phyloP scores from a whole-genome alignment of 805 yeast genomes.

The Candida maris region DNA sequence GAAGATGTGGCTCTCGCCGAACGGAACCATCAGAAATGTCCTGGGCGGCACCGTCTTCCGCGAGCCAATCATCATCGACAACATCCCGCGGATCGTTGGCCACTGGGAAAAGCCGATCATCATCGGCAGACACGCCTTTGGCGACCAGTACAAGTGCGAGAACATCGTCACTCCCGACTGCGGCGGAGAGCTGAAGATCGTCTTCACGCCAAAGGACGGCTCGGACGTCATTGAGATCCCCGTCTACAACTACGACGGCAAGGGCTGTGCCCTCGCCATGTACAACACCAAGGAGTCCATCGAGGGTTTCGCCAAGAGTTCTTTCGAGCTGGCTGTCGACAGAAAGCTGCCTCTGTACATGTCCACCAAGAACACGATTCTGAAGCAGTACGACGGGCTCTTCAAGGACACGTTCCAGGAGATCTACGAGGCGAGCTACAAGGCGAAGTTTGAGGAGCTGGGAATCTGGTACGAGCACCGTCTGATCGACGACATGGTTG shows the following conservation, averaged over 20 bases:
- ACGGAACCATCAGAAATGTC: slow-evolving; percentile 94
- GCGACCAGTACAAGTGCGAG: slow-evolving; percentile 95
- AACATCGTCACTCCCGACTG: slow-evolving; percentile 71
- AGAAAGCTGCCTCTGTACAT: slow-evolving; percentile 77
- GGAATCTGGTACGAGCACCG: slow-evolving; percentile 98
- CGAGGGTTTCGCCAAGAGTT: slow-evolving; percentile 85
- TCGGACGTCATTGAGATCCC: slow-evolving; percentile 50
- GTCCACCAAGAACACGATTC: slow-evolving; percentile 91
- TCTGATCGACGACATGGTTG: slow-evolving; percentile 97
- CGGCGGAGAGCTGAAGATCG: slow-evolving; percentile 76
- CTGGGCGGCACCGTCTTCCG: slow-evolving; percentile 96
- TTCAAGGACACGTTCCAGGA: slow-evolving; percentile 91
- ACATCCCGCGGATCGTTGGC: slow-evolving; percentile 84
- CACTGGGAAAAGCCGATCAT: slow-evolving; percentile 95
- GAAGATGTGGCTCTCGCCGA: slow-evolving; percentile 97
- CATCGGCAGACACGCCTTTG: slow-evolving; percentile 96
- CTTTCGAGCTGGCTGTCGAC: slow-evolving; percentile 81
- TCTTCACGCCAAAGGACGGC: slow-evolving; percentile 70
- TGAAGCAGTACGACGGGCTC: slow-evolving; percentile 91
- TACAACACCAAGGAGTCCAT: slow-evolving; percentile 94
- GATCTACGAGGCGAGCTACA: slow-evolving; percentile 68
- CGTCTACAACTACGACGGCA: slow-evolving; percentile 64
- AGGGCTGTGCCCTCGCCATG: slow-evolving; percentile 89
- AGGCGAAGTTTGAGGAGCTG: slow-evolving; percentile 61
- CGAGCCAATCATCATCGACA: slow-evolving; percentile 86